A percentile compares a stretch with the other conserved stretches of the same genome.
phyloP scores from a whole-genome alignment of 1,139 yeast genomes.

The Cylindricascospora bacillispora region DNA sequence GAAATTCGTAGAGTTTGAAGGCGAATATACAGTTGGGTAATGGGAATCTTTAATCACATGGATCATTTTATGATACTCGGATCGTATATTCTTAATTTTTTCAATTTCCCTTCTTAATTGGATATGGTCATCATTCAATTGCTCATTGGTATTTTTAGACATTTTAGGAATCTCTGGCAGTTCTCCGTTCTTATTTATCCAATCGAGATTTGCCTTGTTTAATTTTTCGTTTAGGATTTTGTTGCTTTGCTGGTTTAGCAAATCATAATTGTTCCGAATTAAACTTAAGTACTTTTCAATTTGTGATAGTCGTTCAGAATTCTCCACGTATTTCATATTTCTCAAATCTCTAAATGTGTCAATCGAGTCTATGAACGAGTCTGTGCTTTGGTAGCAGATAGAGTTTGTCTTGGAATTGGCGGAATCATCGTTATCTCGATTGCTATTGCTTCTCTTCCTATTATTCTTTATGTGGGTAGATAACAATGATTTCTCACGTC shows the following conservation, averaged over 20 bases:
- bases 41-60: conserved; percentile 10
- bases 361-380: too few relatives aligned
- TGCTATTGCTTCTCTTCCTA: too few relatives aligned
- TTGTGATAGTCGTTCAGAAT: too few relatives aligned
- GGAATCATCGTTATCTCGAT: too few relatives aligned
- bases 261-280: not conserved
- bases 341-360: too few relatives aligned
- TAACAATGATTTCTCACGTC: too few relatives aligned
- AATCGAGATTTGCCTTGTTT: not conserved
- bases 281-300: too few relatives aligned
- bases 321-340: conserved; percentile 1
- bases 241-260: not conserved
- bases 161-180: conserved; percentile 3
- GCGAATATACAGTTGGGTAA: conserved; percentile 13
- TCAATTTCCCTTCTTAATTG: not conserved
- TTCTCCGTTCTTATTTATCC: conserved; percentile 1
- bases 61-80: conserved; percentile 2
- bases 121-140: too few relatives aligned
- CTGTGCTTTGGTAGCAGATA: too few relatives aligned
- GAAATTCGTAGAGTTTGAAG: conserved; percentile 16
- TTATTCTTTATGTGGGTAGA: too few relatives aligned
- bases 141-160: conserved; percentile 1
- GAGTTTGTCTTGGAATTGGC: too few relatives aligned
- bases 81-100: conserved; percentile 1
- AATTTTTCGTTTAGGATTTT: conserved; percentile 1